Percentiles rank a stretch among this genome's conserved stretches.
Conservation (phyloP, 2,329 filamentous ascomycete genomes). For the Aschersonia sp. region DNA sequence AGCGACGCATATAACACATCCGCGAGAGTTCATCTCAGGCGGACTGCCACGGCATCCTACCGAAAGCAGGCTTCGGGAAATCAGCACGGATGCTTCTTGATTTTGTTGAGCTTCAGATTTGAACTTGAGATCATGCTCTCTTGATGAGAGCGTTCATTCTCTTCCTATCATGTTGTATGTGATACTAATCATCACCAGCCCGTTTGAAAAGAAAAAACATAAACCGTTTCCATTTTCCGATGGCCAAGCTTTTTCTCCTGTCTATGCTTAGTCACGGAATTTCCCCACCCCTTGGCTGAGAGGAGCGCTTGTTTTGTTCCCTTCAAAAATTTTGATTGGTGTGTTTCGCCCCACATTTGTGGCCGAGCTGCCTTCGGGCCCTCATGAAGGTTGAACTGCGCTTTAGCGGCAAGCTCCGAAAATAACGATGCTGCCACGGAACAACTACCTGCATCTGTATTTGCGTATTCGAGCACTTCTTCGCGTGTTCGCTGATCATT, state of each 20-base stretch:
- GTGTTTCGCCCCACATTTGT: neutral
- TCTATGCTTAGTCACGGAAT: neutral
- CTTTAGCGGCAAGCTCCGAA: no score
- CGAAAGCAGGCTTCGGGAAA: no score
- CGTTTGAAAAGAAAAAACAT: conserved; percentile 6
- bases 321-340: neutral
- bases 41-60: neutral
- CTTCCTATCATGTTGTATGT: conserved; percentile 51
- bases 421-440: no score
- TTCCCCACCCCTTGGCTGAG: no score
- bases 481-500: no score
- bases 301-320: no score
- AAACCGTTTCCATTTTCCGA: neutral
- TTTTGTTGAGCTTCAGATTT: neutral
- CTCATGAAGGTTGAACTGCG: no score
- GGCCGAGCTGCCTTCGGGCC: neutral
- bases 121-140: neutral
- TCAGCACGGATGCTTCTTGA: neutral
- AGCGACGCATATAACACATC: no score
- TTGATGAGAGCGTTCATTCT: conserved; percentile 41
- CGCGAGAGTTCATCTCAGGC: no score
- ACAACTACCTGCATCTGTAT: no score
- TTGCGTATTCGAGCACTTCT: no score
- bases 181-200: conserved; percentile 45
- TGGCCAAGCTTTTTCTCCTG: neutral